Conservation (phyloP, 2,329 filamentous ascomycete genomes). For the Seiridium cupressi region DNA sequence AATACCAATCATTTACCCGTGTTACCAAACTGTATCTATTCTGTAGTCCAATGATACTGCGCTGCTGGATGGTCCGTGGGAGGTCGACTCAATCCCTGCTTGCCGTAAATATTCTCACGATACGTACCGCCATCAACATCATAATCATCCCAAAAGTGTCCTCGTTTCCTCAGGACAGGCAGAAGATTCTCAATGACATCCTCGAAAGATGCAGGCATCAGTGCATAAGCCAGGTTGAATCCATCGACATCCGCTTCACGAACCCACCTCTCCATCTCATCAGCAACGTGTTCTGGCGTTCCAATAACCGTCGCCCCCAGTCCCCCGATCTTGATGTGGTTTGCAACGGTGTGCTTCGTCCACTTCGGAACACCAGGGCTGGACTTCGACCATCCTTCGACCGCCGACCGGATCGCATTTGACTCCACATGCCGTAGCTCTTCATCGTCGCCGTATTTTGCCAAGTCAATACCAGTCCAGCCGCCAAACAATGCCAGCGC, state of each 20-base stretch:
- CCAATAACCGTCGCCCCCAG: constrained; percentile 6
- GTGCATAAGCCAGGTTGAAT: constrained; percentile 7
- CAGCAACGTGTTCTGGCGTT: constrained; percentile 5
- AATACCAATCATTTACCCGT: too few species aligned
- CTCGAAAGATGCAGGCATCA: constrained; percentile 4
- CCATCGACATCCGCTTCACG: constrained; percentile 4
- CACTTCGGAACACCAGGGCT: constrained; percentile 5
- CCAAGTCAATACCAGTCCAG: constrained; percentile 8
- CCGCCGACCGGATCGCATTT: constrained; percentile 5
- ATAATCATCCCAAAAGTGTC: constrained; percentile 6
- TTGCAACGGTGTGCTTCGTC: constrained; percentile 8
- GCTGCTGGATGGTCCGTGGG: constrained; percentile 3
- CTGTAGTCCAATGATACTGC: constrained; percentile 5
- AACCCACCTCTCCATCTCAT: constrained; percentile 8
- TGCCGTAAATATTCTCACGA: constrained; percentile 4
- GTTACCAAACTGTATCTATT: not conserved
- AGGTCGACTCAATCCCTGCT: not conserved
- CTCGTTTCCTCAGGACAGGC: not conserved
- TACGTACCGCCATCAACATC: constrained; percentile 6
- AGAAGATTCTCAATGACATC: constrained; percentile 4
- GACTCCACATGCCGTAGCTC: constrained; percentile 6
- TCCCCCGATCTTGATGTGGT: constrained; percentile 7
- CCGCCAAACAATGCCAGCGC: constrained; percentile 5
- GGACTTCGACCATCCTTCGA: constrained; percentile 6
- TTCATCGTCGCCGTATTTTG: constrained; percentile 6